Percentiles rank a stretch among this genome's conserved stretches.
Conservation (phyloP, 2,329 filamentous ascomycete species). For the Teratosphaeria viscida region DNA sequence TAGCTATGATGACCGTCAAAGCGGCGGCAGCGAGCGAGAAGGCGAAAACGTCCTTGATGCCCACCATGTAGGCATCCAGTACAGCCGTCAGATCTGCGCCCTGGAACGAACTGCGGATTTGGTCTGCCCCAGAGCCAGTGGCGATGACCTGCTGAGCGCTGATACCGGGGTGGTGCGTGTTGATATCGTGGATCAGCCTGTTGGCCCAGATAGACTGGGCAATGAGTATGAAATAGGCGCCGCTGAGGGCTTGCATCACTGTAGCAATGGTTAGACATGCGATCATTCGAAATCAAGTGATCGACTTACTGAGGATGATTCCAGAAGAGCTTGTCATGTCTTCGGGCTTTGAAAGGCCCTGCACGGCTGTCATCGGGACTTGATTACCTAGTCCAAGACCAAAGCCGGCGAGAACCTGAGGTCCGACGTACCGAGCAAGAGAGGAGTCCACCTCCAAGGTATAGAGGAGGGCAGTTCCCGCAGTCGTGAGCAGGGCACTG, state of each 20-base stretch:
- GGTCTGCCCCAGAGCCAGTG: neutral
- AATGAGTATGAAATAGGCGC: neutral
- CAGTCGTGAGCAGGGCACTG: constrained; percentile 27
- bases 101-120: neutral
- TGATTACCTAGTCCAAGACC: constrained; percentile 39
- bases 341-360: constrained; percentile 10
- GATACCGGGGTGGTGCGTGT: neutral
- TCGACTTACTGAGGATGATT: neutral
- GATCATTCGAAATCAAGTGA: too few relatives aligned
- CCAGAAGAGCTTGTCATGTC: neutral
- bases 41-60: neutral
- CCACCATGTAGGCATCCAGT: neutral
- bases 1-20: neutral
- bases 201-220: neutral
- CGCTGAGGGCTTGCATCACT: neutral
- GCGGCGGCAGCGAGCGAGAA: neutral
- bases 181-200: neutral
- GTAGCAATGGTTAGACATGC: too few relatives aligned
- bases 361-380: constrained; percentile 38
- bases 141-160: neutral
- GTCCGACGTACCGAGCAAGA: constrained; percentile 5
- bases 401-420: constrained; percentile 39
- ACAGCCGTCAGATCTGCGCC: neutral
- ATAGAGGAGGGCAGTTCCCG: constrained; percentile 33
- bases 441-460: constrained; percentile 28